These are phyloP conservation scores for Acanthamoeba healyi DNA, from an alignment of 208 protist species.

Conservation along the genomic window DNA sequence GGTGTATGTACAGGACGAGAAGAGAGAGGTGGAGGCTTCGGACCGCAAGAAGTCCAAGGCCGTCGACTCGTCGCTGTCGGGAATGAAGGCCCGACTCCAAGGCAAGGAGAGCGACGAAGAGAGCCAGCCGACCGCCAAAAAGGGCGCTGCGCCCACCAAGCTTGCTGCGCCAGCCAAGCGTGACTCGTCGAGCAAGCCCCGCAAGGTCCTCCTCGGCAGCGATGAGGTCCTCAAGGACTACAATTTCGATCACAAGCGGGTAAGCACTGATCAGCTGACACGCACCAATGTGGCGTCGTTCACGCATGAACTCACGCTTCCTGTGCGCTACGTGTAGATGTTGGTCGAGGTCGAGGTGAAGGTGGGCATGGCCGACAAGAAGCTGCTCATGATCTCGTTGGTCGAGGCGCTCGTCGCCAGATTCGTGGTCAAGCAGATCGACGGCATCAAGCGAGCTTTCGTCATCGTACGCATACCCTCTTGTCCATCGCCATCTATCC, in stretches of 20 bases:
- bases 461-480: constrained; percentile 64
- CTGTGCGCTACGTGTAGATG: background rate
- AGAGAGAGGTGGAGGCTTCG: background rate
- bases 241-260: constrained; percentile 37
- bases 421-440: constrained; percentile 75
- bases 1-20: background rate
- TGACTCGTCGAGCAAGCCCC: background rate
- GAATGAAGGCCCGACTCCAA: background rate
- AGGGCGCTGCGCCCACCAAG: constrained; percentile 44
- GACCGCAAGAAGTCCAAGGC: background rate
- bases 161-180: background rate
- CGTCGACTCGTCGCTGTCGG: background rate
- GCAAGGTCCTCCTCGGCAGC: constrained; percentile 51
- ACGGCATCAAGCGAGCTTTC: constrained; percentile 78
- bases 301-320: background rate
- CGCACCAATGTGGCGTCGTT: background rate
- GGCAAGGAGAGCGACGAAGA: constrained; percentile 75
- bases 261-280: background rate
- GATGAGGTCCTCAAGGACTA: constrained; percentile 71
- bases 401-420: constrained; percentile 76
- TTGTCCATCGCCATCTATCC: background rate
- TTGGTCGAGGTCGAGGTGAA: constrained; percentile 65
- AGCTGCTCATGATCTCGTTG: constrained; percentile 82
- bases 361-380: constrained; percentile 79
- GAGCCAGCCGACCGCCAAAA: constrained; percentile 29